Conservation (phyloP, 805 yeast species). For the Kluyveromyces siamensis region DNA sequence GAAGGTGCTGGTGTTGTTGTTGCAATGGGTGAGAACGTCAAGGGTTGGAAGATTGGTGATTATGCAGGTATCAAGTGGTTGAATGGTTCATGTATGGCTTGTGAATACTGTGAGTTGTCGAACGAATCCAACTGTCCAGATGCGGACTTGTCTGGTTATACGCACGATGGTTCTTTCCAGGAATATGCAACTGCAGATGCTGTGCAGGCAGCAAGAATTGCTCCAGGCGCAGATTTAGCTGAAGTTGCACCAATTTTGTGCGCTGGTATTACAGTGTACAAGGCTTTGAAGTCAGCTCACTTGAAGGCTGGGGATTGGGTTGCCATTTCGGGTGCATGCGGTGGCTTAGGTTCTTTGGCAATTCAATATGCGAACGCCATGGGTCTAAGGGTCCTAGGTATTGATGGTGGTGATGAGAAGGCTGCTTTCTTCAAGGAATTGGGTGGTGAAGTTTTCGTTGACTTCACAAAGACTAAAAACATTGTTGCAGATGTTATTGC, state of each 20-base stretch:
- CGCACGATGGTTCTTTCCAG: conserved; percentile 87
- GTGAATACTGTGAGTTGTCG: conserved; percentile 51
- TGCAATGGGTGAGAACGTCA: conserved; percentile 47
- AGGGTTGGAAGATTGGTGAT: conserved; percentile 53
- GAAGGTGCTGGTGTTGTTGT: conserved; percentile 66
- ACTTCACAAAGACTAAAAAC: conserved; percentile 48
- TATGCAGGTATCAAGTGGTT: conserved; percentile 60
- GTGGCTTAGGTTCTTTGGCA: conserved; percentile 71
- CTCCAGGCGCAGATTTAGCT: conserved; percentile 66
- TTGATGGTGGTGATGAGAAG: conserved; percentile 64
- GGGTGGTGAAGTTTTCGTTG: conserved; percentile 60
- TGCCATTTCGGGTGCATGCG: conserved; percentile 71
- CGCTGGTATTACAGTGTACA: conserved; percentile 89
- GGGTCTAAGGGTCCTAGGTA: conserved; percentile 65
- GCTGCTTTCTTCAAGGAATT: conserved; percentile 42
- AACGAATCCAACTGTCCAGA: conserved; percentile 56
- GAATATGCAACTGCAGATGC: conserved; percentile 87
- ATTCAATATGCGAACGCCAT: conserved; percentile 68
- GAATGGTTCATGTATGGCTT: conserved; percentile 53
- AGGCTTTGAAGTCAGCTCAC: conserved; percentile 75
- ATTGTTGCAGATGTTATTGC: conserved; percentile 44
- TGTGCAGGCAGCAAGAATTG: conserved; percentile 74
- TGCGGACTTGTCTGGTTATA: conserved; percentile 76
- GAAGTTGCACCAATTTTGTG: conserved; percentile 74
- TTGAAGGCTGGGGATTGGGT: conserved; percentile 67